Base-by-base conservation (phyloP, 257 asterid species). In the Solanum tarijense region DNA sequence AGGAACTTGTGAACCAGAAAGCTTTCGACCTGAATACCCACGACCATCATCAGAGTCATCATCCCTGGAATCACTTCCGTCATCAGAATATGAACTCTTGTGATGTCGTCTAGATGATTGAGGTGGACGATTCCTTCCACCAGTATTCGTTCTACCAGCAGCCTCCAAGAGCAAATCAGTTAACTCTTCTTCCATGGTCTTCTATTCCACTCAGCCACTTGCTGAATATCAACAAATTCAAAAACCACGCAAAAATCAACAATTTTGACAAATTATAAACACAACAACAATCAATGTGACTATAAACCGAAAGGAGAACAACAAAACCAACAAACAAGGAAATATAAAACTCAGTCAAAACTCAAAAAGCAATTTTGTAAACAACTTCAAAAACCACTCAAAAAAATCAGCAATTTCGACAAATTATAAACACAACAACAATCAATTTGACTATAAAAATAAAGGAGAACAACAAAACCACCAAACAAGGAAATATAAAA, bases 151-250 rank as follows among this genome's bases (percentile, higher is more conserved):
- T 91, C 98, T 92, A 86, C 98, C 99, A 79, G 99, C 98, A 86
- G 98, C 98, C 93, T 95, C 98, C 74, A 97, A 94, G 46, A 97
- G 96, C 93, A 95, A 89, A 85, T 96, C 91, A 74, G 96, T 98
- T 73, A 97, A 92, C 89, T 97, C 98, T 43, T 96, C 98, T 39
- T 96, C 94, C 99, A 97, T 97, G 62, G 86, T 87, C 88, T 46
- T 81, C 83, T 52, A 72, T 74, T 12, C 84, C 84, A 39, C 84
- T 39, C 83, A 76, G 60, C 35, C 31, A 79, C 84, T 79, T 16
- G 66, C 25, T 7, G 55, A 78, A 7, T 4, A 41, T 41, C 35
- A 43, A 79, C 66, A 2, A 25, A 10, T 81, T 81, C 68, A 43
- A 79, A 79, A 79, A 79, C 4, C 84, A 36, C 32, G 3, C 21